Conservation (phyloP, 257 asterid species). For the Plantago elongata region DNA sequence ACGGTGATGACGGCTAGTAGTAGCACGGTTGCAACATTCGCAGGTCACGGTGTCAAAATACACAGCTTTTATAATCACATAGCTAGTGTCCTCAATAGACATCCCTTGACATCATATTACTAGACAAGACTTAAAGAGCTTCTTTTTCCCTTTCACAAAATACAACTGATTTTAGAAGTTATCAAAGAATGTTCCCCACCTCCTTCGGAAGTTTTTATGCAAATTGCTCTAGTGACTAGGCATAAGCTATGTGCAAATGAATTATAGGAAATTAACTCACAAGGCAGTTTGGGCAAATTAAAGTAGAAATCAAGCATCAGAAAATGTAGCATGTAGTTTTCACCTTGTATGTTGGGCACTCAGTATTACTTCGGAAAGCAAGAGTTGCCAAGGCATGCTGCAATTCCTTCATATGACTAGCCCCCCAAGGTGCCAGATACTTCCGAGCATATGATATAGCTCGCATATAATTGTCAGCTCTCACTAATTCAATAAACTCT, state of each 20-base stretch:
- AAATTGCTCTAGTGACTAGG: neutral
- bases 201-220: too few species aligned
- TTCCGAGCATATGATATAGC: conserved; percentile 87
- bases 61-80: too few species aligned
- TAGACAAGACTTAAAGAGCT: too few species aligned
- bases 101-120: too few species aligned
- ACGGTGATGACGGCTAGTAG: too few species aligned
- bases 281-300: neutral
- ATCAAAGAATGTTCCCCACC: too few species aligned
- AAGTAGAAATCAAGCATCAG: conserved; percentile 11
- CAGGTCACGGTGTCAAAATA: too few species aligned
- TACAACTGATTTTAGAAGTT: too few species aligned
- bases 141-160: too few species aligned
- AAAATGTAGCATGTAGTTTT: conserved; percentile 4
- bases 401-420: conserved; percentile 87
- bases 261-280: too few species aligned
- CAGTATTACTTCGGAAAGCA: conserved; percentile 83
- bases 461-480: conserved; percentile 63
- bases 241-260: neutral
- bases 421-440: conserved; percentile 93
- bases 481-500: conserved; percentile 89
- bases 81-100: too few species aligned
- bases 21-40: too few species aligned
- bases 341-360: conserved; percentile 85
- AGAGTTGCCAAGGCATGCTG: conserved; percentile 90